phyloP scores from a whole-genome alignment of 2,329 filamentous ascomycete genomes.

The Neurospora crassa region DNA sequence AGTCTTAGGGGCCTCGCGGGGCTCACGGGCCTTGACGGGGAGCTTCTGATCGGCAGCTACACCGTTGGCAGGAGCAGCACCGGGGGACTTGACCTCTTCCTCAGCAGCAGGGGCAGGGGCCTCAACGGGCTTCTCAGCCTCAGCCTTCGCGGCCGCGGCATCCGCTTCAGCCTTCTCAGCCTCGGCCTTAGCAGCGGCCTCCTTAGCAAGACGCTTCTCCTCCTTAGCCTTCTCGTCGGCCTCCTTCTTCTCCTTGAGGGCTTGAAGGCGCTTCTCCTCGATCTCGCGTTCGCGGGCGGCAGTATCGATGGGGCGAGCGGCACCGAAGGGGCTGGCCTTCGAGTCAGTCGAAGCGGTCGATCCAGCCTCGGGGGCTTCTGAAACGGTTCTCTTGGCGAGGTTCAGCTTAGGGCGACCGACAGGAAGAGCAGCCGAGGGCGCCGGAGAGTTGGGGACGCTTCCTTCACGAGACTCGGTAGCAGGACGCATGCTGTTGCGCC shows the following conservation, averaged over 20 bases:
- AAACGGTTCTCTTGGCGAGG: constrained; percentile 82
- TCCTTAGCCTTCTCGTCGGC: constrained; percentile 79
- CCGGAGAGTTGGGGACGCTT: constrained; percentile 66
- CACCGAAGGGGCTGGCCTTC: constrained; percentile 90
- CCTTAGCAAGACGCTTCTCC: constrained; percentile 56
- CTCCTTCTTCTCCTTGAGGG: constrained; percentile 73
- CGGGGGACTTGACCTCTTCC: constrained; percentile 14
- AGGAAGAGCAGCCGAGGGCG: constrained; percentile 36
- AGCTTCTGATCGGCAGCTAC: constrained; percentile 39
- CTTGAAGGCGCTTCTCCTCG: constrained; percentile 73
- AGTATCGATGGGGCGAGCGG: constrained; percentile 88
- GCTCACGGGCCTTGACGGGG: constrained; percentile 26
- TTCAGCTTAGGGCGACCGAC: constrained; percentile 72
- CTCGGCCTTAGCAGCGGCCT: constrained; percentile 41
- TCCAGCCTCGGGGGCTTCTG: constrained; percentile 45
- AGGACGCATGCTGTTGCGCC: constrained; percentile 87
- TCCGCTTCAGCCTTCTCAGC: constrained; percentile 36
- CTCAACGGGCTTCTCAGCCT: constrained; percentile 17
- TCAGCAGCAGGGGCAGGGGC: constrained; percentile 19
- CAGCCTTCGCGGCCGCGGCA: constrained; percentile 59
- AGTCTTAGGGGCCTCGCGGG: constrained; percentile 33
- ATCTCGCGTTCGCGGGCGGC: constrained; percentile 80
- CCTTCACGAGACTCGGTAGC: constrained; percentile 60
- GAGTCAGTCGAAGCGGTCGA: constrained; percentile 40
- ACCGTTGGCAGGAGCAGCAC: constrained; percentile 19